Evolutionary conservation across 225 moss, liverwort and hornwort species (phyloP).

Genomic region (Polytrichum commune): DNA sequence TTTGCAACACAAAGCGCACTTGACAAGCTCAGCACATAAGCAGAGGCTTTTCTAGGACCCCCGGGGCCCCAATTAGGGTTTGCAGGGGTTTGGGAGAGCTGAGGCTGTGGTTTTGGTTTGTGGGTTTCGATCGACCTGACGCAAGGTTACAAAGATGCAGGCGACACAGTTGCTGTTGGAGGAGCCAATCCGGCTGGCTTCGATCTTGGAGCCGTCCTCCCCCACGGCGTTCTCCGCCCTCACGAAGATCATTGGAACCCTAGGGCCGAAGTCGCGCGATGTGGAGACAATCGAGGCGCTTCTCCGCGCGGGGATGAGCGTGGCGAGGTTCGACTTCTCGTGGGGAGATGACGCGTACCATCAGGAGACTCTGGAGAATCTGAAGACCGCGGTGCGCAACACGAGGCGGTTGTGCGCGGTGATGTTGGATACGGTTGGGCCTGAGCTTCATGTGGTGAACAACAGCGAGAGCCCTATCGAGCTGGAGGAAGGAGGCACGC

Average conservation of each 20-base stretch:
- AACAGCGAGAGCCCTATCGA: constrained; percentile 47
- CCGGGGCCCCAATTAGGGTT: no score
- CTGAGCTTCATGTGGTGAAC: constrained; percentile 48
- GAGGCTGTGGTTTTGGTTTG: no score
- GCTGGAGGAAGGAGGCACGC: constrained; percentile 39
- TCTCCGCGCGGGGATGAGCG: constrained; percentile 82
- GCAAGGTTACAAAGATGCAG: constrained; percentile 50
- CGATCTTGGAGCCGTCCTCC: constrained; percentile 80
- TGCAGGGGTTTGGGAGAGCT: no score
- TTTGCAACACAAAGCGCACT: no score
- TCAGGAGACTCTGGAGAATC: constrained; percentile 60
- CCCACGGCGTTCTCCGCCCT: constrained; percentile 70
- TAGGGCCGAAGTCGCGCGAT: constrained; percentile 82
- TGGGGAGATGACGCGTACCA: constrained; percentile 60
- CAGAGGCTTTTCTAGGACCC: no score
- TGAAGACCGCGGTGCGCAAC: constrained; percentile 59
- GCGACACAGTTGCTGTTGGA: constrained; percentile 79
- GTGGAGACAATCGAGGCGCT: constrained; percentile 84
- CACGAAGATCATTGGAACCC: constrained; percentile 93
- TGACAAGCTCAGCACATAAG: no score
- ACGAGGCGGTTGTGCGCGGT: constrained; percentile 58
- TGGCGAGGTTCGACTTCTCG: constrained; percentile 57
- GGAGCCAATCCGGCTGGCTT: constrained; percentile 98
- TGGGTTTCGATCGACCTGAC: no score
- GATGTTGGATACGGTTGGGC: constrained; percentile 62